Evolutionary conservation across 208 protist genomes (phyloP).

Genomic region (Leishmania tropica): DNA sequence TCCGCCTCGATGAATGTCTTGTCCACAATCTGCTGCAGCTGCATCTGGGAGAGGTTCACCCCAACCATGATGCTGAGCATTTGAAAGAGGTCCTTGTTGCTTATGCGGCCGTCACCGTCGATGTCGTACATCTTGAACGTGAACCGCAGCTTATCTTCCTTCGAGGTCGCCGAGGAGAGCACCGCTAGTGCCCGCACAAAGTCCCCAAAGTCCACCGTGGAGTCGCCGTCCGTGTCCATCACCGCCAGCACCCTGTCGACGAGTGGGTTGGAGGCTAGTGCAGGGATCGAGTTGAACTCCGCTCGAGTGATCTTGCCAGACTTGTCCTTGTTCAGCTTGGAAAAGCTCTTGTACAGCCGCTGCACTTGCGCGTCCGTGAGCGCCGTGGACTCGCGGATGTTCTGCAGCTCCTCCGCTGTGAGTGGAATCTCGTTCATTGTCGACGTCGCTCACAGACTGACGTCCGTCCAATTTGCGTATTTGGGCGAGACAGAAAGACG

Average conservation of each 20-base stretch:
- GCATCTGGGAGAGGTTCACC: conserved; percentile 85
- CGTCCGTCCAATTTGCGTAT: not conserved
- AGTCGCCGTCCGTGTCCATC: conserved; percentile 76
- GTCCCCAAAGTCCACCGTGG: conserved; percentile 81
- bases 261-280: conserved; percentile 84
- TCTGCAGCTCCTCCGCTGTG: conserved; percentile 57
- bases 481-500: not conserved
- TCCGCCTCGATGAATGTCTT: conserved; percentile 96
- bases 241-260: conserved; percentile 83
- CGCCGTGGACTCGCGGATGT: conserved; percentile 68
- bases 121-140: conserved; percentile 96
- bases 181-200: conserved; percentile 87
- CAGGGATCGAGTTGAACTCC: conserved; percentile 72
- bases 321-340: conserved; percentile 76
- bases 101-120: conserved; percentile 94
- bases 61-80: conserved; percentile 95
- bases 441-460: not conserved
- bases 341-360: conserved; percentile 85
- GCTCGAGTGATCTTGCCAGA: conserved; percentile 72
- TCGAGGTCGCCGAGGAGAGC: conserved; percentile 70
- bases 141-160: conserved; percentile 88
- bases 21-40: conserved; percentile 96
- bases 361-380: conserved; percentile 87
- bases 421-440: conserved; percentile 49
- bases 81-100: conserved; percentile 92